Evolutionary conservation across 2,329 filamentous ascomycete genomes (phyloP).

Genomic region (Hortaea werneckii): DNA sequence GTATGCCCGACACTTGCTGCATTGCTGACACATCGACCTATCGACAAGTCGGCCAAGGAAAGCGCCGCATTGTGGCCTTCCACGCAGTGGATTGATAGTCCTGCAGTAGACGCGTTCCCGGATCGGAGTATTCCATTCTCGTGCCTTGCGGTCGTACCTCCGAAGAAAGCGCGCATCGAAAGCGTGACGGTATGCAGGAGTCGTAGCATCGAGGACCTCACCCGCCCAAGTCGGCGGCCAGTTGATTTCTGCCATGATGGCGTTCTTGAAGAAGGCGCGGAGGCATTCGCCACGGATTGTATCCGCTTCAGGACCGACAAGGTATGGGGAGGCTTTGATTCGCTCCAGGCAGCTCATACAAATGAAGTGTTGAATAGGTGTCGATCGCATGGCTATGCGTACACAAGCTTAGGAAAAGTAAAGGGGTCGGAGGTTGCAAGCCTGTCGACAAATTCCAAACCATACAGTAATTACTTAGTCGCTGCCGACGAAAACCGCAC

Average conservation of each 20-base stretch:
- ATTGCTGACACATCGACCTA: not conserved
- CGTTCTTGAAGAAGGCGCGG: constrained; percentile 8
- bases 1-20: constrained; percentile 1
- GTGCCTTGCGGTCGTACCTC: constrained; percentile 3
- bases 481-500: too few relatives aligned
- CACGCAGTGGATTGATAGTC: not conserved
- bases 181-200: constrained; percentile 4
- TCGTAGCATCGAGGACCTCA: constrained; percentile 5
- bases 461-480: too few relatives aligned
- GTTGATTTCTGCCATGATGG: constrained; percentile 5
- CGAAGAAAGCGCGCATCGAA: constrained; percentile 5
- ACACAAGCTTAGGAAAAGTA: too few relatives aligned
- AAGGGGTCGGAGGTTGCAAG: too few relatives aligned
- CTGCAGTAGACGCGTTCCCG: constrained; percentile 12
- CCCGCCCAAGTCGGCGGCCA: constrained; percentile 11
- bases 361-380: too few relatives aligned
- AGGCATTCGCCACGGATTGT: constrained; percentile 8
- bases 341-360: too few relatives aligned
- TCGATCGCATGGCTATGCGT: too few relatives aligned
- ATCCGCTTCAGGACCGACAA: not conserved
- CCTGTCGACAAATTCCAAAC: not conserved
- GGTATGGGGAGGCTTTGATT: too few relatives aligned
- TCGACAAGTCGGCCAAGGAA: constrained; percentile 4
- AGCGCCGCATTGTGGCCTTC: not conserved
- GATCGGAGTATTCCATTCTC: constrained; percentile 6